Evolutionary conservation across 345 rosid species (phyloP).

Genomic region (Melastoma malabathricum): DNA sequence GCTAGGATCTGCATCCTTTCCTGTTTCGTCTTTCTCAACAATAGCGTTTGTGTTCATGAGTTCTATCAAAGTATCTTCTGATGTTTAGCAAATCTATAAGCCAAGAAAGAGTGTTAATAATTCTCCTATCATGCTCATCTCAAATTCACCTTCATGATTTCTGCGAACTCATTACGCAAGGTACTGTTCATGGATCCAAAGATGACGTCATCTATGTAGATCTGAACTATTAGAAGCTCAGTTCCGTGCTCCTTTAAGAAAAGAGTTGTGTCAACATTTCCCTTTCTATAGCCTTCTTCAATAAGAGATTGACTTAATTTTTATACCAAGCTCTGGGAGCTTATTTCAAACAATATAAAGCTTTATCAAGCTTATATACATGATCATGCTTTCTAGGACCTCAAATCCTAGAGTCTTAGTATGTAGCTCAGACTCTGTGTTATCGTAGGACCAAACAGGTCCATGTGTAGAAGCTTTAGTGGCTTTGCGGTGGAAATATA

Average conservation of each 20-base stretch:
- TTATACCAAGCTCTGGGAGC: constrained; percentile 1
- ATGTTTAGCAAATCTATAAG: neutral
- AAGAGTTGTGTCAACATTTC: neutral
- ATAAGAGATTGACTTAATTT: neutral
- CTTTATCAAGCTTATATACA: no score
- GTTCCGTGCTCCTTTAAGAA: neutral
- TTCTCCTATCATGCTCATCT: neutral
- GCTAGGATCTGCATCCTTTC: neutral
- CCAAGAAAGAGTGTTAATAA: neutral
- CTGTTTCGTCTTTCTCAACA: neutral
- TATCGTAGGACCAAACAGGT: no score
- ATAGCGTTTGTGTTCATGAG: no score
- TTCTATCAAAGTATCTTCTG: neutral
- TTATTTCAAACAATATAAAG: no score
- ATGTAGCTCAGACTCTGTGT: no score
- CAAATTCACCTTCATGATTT: neutral
- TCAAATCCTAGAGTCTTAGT: neutral
- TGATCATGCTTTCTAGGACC: neutral
- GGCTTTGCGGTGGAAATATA: no score
- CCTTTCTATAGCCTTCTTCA: neutral
- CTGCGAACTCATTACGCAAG: neutral
- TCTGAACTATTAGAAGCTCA: neutral
- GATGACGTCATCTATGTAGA: neutral
- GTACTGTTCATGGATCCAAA: neutral
- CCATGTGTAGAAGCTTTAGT: no score